Percentiles rank a stretch among this genome's conserved stretches.
Evolutionary conservation across 2,329 filamentous ascomycete genomes (phyloP).

Genomic region (Aspergillus sp.): DNA sequence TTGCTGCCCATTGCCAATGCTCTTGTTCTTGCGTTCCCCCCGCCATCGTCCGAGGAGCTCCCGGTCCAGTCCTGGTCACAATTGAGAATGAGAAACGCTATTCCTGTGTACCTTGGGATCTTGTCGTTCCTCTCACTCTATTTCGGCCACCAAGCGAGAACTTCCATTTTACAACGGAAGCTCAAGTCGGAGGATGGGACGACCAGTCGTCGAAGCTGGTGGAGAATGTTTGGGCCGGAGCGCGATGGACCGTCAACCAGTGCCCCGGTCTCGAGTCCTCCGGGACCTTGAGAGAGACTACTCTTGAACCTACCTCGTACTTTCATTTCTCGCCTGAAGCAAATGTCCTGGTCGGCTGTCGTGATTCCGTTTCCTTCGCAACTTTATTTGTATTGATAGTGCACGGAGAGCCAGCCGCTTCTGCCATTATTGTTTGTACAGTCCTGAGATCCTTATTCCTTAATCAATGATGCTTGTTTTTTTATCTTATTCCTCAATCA

Average conservation of each 20-base stretch:
- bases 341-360: background rate
- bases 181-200: background rate
- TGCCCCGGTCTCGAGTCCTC: background rate
- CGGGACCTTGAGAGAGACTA: background rate
- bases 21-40: slow-evolving; percentile 2
- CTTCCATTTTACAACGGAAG: background rate
- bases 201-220: background rate
- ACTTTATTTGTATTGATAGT: background rate
- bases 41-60: background rate
- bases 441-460: background rate
- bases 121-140: background rate
- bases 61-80: background rate
- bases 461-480: background rate
- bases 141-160: background rate
- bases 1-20: slow-evolving; percentile 2
- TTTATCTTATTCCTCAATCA: too few species aligned
- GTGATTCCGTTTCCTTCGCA: background rate
- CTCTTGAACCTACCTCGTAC: background rate
- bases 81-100: slow-evolving; percentile 1
- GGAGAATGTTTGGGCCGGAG: background rate
- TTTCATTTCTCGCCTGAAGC: background rate
- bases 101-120: slow-evolving; percentile 6
- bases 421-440: background rate
- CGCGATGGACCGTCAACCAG: background rate
- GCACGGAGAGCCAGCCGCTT: background rate